phyloP scores from a whole-genome alignment of 1,284 basidiomycete genomes.

The Austroboletus niveus region DNA sequence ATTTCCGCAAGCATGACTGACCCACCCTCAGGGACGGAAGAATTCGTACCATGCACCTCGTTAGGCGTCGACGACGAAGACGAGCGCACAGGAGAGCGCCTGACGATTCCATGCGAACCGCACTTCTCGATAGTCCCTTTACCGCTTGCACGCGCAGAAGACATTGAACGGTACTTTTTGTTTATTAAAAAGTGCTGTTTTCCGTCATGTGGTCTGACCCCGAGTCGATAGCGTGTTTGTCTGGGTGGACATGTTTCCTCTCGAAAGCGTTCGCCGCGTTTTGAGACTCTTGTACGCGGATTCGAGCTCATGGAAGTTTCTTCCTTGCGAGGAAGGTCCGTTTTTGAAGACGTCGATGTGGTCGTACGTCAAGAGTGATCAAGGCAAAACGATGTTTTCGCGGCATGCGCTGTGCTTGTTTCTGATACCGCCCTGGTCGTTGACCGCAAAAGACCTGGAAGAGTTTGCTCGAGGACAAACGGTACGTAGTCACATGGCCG shows the following conservation, averaged over 20 bases:
- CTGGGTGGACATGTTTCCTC: conserved; percentile 52
- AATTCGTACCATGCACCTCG: conserved; percentile 36
- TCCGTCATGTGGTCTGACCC: conserved; percentile 9
- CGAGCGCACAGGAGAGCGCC: conserved; percentile 37
- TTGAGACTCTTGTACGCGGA: conserved; percentile 49
- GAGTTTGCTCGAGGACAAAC: conserved; percentile 48
- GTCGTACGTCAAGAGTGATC: conserved; percentile 29
- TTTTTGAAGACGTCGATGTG: conserved; percentile 53
- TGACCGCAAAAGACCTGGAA: conserved; percentile 53
- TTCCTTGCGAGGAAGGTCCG: conserved; percentile 35
- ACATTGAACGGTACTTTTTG: conserved; percentile 39
- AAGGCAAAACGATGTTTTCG: conserved; percentile 9
- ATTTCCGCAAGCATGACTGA: conserved; percentile 5
- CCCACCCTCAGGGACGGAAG: conserved; percentile 35
- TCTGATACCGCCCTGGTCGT: conserved; percentile 65
- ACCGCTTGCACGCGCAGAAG: conserved; percentile 31
- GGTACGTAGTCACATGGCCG: conserved; percentile 34
- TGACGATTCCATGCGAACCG: conserved; percentile 46
- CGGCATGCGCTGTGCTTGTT: conserved; percentile 47
- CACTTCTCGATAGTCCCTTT: conserved; percentile 34
- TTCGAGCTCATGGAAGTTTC: conserved; percentile 43
- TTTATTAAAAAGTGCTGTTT: too few species aligned
- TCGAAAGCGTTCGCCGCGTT: conserved; percentile 53
- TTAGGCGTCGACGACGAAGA: conserved; percentile 39
- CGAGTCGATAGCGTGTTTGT: conserved; percentile 30